These are phyloP conservation scores for Rhodocollybia butyracea DNA, from an alignment of 768 basidiomycete species.

Conservation along the genomic window DNA sequence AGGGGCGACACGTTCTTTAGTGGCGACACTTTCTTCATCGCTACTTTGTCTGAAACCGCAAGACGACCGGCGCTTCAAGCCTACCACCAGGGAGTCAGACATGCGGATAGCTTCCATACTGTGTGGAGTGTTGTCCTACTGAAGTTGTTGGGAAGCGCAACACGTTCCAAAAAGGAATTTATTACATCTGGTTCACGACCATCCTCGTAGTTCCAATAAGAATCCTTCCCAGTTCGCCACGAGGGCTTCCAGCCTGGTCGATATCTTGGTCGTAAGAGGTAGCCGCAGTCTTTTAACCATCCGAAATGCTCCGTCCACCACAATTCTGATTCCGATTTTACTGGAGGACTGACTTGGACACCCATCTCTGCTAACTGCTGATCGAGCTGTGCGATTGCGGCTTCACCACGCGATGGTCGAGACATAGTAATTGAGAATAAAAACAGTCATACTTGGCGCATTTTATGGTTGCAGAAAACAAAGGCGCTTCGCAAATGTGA, in stretches of 20 bases:
- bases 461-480: too few relatives aligned
- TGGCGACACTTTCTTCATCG: background rate
- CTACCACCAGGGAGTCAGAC: slow-evolving; percentile 17
- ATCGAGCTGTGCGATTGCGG: too few relatives aligned
- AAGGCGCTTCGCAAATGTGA: too few relatives aligned
- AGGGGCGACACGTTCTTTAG: slow-evolving; percentile 14
- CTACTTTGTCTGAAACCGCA: background rate
- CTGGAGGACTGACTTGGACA: too few relatives aligned
- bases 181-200: background rate
- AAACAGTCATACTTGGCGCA: too few relatives aligned
- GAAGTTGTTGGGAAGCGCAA: too few relatives aligned
- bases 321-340: too few relatives aligned
- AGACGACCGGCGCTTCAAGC: slow-evolving; percentile 15
- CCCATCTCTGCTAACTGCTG: too few relatives aligned
- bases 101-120: slow-evolving; percentile 17
- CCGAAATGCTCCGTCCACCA: slow-evolving; percentile 13
- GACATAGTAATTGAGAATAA: too few relatives aligned
- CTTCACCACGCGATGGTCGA: too few relatives aligned
- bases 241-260: slow-evolving; percentile 17
- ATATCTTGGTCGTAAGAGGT: slow-evolving; percentile 14
- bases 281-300: slow-evolving; percentile 15
- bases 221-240: slow-evolving; percentile 4
- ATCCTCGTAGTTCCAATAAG: background rate
- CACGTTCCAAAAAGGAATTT: background rate
- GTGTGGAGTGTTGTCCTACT: too few relatives aligned